phyloP scores from a whole-genome alignment of 176 grass and related monocot genomes.

The Ananas comosus region DNA sequence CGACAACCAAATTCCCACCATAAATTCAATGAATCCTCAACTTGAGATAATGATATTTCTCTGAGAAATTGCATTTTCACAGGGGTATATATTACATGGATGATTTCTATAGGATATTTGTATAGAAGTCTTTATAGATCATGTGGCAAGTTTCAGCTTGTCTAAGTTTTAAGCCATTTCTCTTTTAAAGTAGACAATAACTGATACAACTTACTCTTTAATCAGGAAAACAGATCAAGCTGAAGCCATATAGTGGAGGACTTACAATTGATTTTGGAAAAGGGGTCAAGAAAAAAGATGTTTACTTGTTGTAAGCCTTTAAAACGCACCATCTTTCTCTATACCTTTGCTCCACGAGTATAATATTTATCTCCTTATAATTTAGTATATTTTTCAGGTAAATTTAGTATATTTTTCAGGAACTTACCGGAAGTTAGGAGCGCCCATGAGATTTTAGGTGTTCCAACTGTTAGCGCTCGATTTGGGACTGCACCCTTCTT shows the following conservation, averaged over 20 bases:
- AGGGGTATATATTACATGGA: no score
- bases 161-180: neutral
- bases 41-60: no score
- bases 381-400: conserved; percentile 42
- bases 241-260: conserved; percentile 82
- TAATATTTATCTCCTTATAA: neutral
- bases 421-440: conserved; percentile 94
- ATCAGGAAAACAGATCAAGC: conserved; percentile 75
- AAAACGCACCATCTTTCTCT: no score
- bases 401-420: conserved; percentile 51
- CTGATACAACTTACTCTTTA: conserved; percentile 11
- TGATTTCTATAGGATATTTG: no score
- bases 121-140: no score
- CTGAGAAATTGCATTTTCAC: no score
- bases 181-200: conserved; percentile 2
- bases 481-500: conserved; percentile 91
- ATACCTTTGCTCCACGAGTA: no score
- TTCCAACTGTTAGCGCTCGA: conserved; percentile 87
- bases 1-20: neutral
- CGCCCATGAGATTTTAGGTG: conserved; percentile 65
- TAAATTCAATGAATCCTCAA: neutral
- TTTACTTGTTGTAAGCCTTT: conserved; percentile 72
- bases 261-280: conserved; percentile 90
- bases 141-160: no score
- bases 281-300: conserved; percentile 73